Conservation (phyloP, 345 rosid genomes). For the Sisymbrium altissimum region DNA sequence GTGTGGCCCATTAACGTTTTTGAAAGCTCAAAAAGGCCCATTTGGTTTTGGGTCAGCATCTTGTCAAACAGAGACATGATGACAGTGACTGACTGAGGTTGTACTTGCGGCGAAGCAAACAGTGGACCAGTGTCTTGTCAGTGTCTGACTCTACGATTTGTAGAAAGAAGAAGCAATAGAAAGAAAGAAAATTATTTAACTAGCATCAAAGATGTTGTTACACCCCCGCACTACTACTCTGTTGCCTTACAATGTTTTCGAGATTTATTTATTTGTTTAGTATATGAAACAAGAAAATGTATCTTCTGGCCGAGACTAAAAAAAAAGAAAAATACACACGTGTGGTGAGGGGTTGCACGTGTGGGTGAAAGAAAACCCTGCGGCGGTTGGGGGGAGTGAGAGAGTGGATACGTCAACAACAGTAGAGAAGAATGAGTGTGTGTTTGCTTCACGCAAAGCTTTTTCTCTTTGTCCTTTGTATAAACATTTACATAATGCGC, state of each 20-base stretch:
- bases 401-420: constrained; percentile 19
- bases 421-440: constrained; percentile 6
- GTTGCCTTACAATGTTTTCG: not conserved
- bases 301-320: not conserved
- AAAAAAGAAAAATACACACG: not conserved
- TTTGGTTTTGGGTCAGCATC: not conserved
- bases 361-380: not conserved
- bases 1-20: not conserved
- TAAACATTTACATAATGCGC: not conserved
- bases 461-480: constrained; percentile 15
- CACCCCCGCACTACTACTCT: not conserved
- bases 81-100: constrained; percentile 27
- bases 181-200: too few species aligned
- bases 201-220: not conserved
- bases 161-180: not conserved
- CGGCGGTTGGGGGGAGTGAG: constrained; percentile 7
- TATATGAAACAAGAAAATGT: not conserved
- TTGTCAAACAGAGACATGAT: constrained; percentile 25
- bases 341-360: constrained; percentile 4
- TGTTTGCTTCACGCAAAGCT: constrained; percentile 33
- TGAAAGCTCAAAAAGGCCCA: not conserved
- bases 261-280: not conserved
- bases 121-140: constrained; percentile 28
- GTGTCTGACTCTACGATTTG: constrained; percentile 11
- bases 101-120: constrained; percentile 37